Evolutionary conservation across 1,284 basidiomycete species (phyloP), one percentile per base, ranked within the genome.

Genomic region (Meripilus lineatus): DNA sequence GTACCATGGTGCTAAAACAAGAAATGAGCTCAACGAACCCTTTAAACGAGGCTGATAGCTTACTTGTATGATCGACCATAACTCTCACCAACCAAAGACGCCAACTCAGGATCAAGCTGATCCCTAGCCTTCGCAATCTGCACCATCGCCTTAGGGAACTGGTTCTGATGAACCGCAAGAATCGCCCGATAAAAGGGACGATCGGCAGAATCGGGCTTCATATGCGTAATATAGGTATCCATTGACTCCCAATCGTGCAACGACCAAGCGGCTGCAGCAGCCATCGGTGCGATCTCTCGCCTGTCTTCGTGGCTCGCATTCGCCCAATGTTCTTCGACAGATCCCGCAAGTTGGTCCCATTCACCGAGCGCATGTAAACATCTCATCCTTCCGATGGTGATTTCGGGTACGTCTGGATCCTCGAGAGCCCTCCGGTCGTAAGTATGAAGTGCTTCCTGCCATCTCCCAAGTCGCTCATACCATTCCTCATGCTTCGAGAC

Each of bases 111-210:
- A 62, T 98, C 93, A 41, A 99, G 70, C 37, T 93, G 71, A 62
- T 99, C 96, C 32, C 96, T 82, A n/a, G 96, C 94, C 59, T 89
- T 92, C 40, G 87, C 85, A 57, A 99, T 97, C 51, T 98, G 92
- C 43, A 79, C 77, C 55, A 91, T 71, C 4, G 96, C 95, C 55
- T 93, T 91, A 14, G 83, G 78, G 67, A 95, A 96, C 64, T 98
- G 94, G 58, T 94, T 95, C 56, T 95, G 88, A 61, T 99, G 95
- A 21, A 98, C 93, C 7, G 90, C 87, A 22, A 99, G 73, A 51
- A 99, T 97, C 1, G 95, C 93, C 42, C 92, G 83, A 71, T 96
- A 99, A 75, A 98, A 99, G 15, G 92, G 88, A 35, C 93, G 77
- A 64, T 99, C 96, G 0, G 94, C 84, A 5, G 94, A 95, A 60